These are phyloP conservation scores for Solanum microdontum DNA, from an alignment of 257 asterid species.

Conservation along the genomic window DNA sequence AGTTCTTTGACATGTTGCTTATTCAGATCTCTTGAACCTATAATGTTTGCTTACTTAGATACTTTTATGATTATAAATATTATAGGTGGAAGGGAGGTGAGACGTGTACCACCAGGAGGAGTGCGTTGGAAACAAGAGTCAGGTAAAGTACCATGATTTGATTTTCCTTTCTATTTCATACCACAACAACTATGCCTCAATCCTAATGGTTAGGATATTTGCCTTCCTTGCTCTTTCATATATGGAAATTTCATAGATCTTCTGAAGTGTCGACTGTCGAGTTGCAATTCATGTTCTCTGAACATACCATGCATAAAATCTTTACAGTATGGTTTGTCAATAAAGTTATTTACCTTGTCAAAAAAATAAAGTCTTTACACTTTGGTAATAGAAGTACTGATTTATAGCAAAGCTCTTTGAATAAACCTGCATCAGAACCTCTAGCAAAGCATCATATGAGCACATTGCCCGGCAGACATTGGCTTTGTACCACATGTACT, in stretches of 20 bases:
- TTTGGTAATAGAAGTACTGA: not conserved
- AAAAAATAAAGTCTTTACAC: not conserved
- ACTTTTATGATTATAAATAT: not conserved
- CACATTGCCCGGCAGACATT: not conserved
- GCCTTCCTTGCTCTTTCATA: not conserved
- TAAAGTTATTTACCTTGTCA: not conserved
- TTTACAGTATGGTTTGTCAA: not conserved
- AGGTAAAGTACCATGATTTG: conserved; percentile 19
- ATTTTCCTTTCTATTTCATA: not conserved
- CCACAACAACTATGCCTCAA: not conserved
- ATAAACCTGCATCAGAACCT: not conserved
- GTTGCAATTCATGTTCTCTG: not conserved
- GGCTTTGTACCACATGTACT: not conserved
- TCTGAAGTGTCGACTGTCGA: not conserved
- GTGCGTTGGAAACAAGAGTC: conserved; percentile 37
- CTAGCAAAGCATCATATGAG: not conserved
- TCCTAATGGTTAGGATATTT: not conserved
- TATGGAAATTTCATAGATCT: not conserved
- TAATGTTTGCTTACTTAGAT: not conserved
- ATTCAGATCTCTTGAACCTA: not conserved
- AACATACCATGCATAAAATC: not conserved
- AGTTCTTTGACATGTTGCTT: not conserved
- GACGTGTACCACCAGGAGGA: conserved; percentile 22
- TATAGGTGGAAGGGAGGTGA: conserved; percentile 31
- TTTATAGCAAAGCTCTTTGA: not conserved